Conservation (phyloP, 768 basidiomycete genomes). For the Leucosporidium scottii region DNA sequence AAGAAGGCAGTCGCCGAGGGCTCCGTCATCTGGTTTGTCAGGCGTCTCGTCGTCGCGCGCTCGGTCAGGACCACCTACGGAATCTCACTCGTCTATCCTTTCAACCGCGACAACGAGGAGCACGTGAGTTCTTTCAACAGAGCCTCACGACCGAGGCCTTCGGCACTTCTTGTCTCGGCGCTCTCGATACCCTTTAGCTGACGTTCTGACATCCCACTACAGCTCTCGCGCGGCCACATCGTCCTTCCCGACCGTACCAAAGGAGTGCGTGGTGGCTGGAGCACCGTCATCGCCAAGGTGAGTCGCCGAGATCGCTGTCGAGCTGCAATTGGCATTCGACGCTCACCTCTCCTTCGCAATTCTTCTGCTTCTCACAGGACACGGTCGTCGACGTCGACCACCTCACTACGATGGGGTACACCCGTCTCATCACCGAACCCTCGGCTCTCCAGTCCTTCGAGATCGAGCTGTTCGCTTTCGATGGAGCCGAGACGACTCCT, state of each 20-base stretch:
- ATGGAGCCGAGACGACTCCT: not conserved
- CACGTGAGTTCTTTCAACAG: no score
- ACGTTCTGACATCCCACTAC: not conserved
- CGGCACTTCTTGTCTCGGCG: no score
- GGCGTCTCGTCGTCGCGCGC: not conserved
- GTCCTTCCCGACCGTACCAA: not conserved
- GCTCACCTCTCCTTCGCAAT: no score
- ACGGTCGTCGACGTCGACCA: not conserved
- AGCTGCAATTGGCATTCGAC: no score
- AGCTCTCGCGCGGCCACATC: not conserved
- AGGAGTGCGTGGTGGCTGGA: not conserved
- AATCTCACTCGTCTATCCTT: not conserved
- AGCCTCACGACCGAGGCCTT: no score
- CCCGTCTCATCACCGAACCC: not conserved
- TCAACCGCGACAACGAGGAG: not conserved
- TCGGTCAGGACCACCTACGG: not conserved
- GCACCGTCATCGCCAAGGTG: not conserved
- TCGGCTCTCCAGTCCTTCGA: not conserved
- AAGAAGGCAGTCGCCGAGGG: constrained; percentile 9
- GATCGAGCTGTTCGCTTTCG: not conserved
- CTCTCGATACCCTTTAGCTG: no score
- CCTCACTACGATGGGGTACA: not conserved
- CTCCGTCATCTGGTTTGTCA: not conserved
- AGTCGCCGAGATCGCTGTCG: no score
- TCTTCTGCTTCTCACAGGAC: not conserved